phyloP scores from a whole-genome alignment of 495 filamentous ascomycete species.

The Penicillium fimorum region DNA sequence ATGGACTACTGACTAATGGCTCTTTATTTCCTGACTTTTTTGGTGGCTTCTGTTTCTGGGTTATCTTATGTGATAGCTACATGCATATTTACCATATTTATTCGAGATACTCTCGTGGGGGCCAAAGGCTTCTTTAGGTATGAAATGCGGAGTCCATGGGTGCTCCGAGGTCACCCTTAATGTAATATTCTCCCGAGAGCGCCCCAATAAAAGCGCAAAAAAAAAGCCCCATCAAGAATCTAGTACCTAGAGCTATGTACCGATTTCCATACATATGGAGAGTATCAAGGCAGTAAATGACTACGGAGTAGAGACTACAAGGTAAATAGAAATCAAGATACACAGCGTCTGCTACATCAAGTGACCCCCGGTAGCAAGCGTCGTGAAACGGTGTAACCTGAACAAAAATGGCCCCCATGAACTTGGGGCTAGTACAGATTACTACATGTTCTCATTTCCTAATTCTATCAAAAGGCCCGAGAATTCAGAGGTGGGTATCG shows the following conservation, averaged over 20 bases:
- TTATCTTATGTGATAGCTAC: neutral
- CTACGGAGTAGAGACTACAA: neutral
- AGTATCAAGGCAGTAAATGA: neutral
- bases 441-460: neutral
- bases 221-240: no score
- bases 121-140: neutral
- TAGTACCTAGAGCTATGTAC: no score
- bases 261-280: neutral
- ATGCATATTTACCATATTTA: neutral
- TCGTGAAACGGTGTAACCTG: conserved; percentile 3
- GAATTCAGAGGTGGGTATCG: neutral
- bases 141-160: no score
- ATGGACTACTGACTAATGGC: neutral
- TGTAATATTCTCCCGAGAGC: no score
- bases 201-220: no score
- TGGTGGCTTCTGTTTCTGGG: neutral
- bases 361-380: neutral
- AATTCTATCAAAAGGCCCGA: neutral
- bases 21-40: neutral
- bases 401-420: conserved; percentile 1
- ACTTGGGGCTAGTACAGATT: neutral
- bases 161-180: no score
- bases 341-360: neutral
- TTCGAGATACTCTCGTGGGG: neutral
- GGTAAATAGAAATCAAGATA: neutral